phyloP scores from a whole-genome alignment of 1,284 basidiomycete genomes.

The Ustilago vetiveriae region DNA sequence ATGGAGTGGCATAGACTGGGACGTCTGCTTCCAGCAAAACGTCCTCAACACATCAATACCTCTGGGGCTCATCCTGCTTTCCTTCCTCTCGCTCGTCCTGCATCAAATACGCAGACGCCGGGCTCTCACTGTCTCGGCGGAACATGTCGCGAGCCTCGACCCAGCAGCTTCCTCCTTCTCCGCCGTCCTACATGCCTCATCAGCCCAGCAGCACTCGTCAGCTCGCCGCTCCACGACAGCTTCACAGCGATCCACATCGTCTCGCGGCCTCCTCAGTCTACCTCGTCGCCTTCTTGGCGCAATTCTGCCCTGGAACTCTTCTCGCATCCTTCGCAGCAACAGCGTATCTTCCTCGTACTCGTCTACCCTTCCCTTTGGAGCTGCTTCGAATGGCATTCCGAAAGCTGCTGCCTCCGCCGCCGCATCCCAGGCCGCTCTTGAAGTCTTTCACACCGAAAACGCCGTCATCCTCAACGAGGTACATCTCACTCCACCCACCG shows the following conservation, averaged over 20 bases:
- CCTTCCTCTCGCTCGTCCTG: slow-evolving; percentile 29
- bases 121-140: slow-evolving; percentile 33
- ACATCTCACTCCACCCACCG: slow-evolving; percentile 49
- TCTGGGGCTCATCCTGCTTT: slow-evolving; percentile 27
- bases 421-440: slow-evolving; percentile 43
- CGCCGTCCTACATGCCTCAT: slow-evolving; percentile 10
- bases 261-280: slow-evolving; percentile 1
- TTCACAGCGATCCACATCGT: slow-evolving; percentile 1
- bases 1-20: slow-evolving; percentile 47
- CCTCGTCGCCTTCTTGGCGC: slow-evolving; percentile 28
- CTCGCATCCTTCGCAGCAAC: slow-evolving; percentile 34
- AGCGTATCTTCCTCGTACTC: slow-evolving; percentile 21
- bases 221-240: background rate
- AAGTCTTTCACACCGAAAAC: slow-evolving; percentile 64
- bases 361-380: slow-evolving; percentile 7
- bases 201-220: background rate
- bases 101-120: slow-evolving; percentile 33
- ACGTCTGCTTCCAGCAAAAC: slow-evolving; percentile 41
- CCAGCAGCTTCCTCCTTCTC: slow-evolving; percentile 51
- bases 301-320: slow-evolving; percentile 54
- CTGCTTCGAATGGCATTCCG: slow-evolving; percentile 11
- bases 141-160: slow-evolving; percentile 51
- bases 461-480: slow-evolving; percentile 65
- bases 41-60: slow-evolving; percentile 49
- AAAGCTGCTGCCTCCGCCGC: slow-evolving; percentile 8